Base-by-base conservation (phyloP, 176 grass and related monocot species). In the Pontederia paniculata region DNA sequence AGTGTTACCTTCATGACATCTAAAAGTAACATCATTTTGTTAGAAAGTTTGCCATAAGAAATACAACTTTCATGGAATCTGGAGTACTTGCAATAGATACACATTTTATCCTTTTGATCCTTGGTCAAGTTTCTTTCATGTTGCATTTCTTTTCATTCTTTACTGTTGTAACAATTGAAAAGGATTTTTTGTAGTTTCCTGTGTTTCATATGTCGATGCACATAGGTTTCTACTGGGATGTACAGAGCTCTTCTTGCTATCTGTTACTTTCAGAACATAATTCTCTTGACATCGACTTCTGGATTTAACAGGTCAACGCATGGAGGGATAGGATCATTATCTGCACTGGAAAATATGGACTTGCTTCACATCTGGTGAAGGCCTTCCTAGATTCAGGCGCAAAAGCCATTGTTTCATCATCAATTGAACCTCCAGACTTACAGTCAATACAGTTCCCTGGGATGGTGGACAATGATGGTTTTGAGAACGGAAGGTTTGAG, bases 251-350 rank as follows among this genome's bases (percentile, higher is more conserved):
- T 20, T 1, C n/a, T n/a, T n/a, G n/a, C n/a, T n/a, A n/a, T n/a
- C n/a, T n/a, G n/a, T 10, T 10, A 46, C 16, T n/a, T 46, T 62
- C 16, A 17, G 42, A 67, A 15, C 50, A 42, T 67, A 52, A 14
- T 31, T 9, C 12, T 25, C 16, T 53, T 9, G 13, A 25, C 15
- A 5, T 21, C 28, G 20, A 25, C 31, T 21, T 54, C 10, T 21
- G 47, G 5, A 42, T 9, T 43, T 44, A 43, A 23, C 74, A 98
- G 93, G 83, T 88, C 67, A 75, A 86, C 74, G 93, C 83, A 70
- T 91, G 93, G 93, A 81, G 93, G 72, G 93, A 91, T 57, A 71
- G 86, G 71, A 91, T 98, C 54, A 77, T 98, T 57, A 74, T 91
- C 23, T 87, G 75, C 72, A 98, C 80, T 21, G 93, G 86, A 12